Percentiles rank a stretch among this genome's conserved stretches.
Conservation (phyloP, 2,329 filamentous ascomycete species). For the Claviceps pazoutovae region DNA sequence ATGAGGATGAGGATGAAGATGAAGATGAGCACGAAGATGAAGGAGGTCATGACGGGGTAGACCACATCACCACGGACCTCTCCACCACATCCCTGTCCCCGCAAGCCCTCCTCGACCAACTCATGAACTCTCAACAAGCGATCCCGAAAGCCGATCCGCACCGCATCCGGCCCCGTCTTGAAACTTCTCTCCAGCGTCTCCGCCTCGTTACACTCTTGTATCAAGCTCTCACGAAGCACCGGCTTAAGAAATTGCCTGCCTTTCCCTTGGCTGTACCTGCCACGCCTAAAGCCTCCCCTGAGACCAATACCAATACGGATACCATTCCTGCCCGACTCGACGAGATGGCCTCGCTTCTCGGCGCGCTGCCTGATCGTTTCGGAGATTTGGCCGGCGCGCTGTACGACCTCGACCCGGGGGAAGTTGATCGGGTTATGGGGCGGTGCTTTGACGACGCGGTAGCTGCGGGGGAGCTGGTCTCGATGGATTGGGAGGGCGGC, state of each 20-base stretch:
- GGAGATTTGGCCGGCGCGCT: conserved; percentile 59
- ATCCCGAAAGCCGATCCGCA: conserved; percentile 53
- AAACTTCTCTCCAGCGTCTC: conserved; percentile 47
- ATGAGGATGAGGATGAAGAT: conserved; percentile 27
- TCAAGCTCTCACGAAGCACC: conserved; percentile 53
- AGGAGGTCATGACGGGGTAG: conserved; percentile 16
- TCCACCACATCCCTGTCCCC: conserved; percentile 16
- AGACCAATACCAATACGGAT: background rate
- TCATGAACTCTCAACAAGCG: conserved; percentile 48
- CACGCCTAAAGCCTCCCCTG: conserved; percentile 5
- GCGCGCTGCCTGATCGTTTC: conserved; percentile 49
- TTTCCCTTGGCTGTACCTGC: conserved; percentile 17
- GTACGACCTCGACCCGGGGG: conserved; percentile 49
- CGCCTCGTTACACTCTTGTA: conserved; percentile 56
- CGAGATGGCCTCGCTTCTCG: conserved; percentile 39
- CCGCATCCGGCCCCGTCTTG: conserved; percentile 49
- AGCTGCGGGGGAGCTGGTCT: conserved; percentile 39
- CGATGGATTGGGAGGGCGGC: conserved; percentile 46
- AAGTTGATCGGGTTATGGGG: conserved; percentile 45
- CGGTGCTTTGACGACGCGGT: conserved; percentile 47
- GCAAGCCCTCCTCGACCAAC: conserved; percentile 50
- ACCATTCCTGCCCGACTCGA: conserved; percentile 35
- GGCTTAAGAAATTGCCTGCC: conserved; percentile 44
- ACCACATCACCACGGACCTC: conserved; percentile 22
- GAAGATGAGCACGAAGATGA: conserved; percentile 17